Evolutionary conservation across 352 stramenopile genomes (phyloP), one percentile per base, ranked within the genome.

Genomic region (Phytophthora cactorum): DNA sequence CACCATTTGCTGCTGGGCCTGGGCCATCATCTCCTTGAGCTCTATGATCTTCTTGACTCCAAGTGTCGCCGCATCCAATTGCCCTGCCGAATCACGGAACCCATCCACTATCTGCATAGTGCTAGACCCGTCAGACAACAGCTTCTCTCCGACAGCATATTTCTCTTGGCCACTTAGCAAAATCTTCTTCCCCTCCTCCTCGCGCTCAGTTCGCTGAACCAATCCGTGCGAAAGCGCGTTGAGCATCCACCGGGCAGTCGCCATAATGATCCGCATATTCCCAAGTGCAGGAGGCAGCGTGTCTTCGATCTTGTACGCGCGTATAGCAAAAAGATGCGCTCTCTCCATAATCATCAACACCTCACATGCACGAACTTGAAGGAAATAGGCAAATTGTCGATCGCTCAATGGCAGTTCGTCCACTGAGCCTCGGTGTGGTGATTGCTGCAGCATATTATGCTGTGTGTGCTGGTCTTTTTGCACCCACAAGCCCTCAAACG

Each of bases 401-500:
- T 95, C 84, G 14, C 78, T 80, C 9, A 88, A 57, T 22, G 74
- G 34, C 7, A 82, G 47, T 29, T 79, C 78, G 43, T 77, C 70
- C 5, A 22, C 55, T 17, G 45, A 45, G 2, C 56, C 39, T 47
- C 63, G 55, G 34, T 45, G 31, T 32, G 51, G 56, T 22, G 56
- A 60, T 14, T 63, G 59, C 4, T 66, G 63, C 36, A 66, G 38
- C 39, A 51, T 15, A 46, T 51, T 47, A 12, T 71, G 47, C 28
- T 72, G 68, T 1, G 53, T 1, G 10, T 69, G 46, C 25, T 61
- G 25, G 15, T 74, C 66, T 5, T 60, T 63, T 59, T 88, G 73
- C 15, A 92, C 71, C 84, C 86, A 95, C 43, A 95, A 72, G 1
- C 82, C 86, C 74, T 93, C 86, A 53, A 93, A 95, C 27, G 90